Percentiles rank a stretch among this genome's conserved stretches.
phyloP scores from a whole-genome alignment of 345 rosid genomes.

The Melaleuca quinquenervia region DNA sequence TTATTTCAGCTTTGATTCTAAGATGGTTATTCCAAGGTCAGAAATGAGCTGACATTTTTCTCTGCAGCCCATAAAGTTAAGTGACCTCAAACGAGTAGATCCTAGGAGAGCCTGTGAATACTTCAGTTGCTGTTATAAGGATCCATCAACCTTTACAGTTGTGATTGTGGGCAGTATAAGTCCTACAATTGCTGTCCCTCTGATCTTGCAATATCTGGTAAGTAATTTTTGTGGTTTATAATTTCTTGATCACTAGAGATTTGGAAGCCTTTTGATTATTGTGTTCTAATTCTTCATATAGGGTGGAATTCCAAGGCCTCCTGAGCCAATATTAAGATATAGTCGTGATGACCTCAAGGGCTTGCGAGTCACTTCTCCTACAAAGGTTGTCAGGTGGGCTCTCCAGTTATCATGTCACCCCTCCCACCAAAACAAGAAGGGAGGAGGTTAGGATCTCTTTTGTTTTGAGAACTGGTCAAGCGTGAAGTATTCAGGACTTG shows the following conservation, averaged over 20 bases:
- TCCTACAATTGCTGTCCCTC: conserved; percentile 56
- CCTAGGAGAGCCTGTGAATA: conserved; percentile 87
- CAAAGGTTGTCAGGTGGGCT: conserved; percentile 42
- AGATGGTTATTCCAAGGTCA: neutral
- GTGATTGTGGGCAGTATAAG: conserved; percentile 84
- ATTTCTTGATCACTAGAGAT: neutral
- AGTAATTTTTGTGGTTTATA: conserved; percentile 6
- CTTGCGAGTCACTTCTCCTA: conserved; percentile 74
- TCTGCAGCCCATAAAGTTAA: conserved; percentile 64
- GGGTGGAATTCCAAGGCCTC: conserved; percentile 86
- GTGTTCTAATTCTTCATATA: conserved; percentile 8
- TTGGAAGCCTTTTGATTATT: neutral
- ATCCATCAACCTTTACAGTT: conserved; percentile 85
- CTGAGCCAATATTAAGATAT: conserved; percentile 43
- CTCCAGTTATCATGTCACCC: neutral
- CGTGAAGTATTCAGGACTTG: neutral
- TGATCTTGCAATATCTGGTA: conserved; percentile 84
- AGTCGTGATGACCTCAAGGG: conserved; percentile 72
- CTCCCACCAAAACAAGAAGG: neutral
- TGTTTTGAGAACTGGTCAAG: neutral
- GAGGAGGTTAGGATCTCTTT: neutral
- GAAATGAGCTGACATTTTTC: neutral
- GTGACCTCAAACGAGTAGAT: conserved; percentile 66
- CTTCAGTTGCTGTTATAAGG: conserved; percentile 78
- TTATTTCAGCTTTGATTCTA: neutral